A percentile compares a stretch with the other conserved stretches of the same genome.
These are phyloP conservation scores for Myxozyma udenii DNA, from an alignment of 805 yeast species.

Conservation along the genomic window DNA sequence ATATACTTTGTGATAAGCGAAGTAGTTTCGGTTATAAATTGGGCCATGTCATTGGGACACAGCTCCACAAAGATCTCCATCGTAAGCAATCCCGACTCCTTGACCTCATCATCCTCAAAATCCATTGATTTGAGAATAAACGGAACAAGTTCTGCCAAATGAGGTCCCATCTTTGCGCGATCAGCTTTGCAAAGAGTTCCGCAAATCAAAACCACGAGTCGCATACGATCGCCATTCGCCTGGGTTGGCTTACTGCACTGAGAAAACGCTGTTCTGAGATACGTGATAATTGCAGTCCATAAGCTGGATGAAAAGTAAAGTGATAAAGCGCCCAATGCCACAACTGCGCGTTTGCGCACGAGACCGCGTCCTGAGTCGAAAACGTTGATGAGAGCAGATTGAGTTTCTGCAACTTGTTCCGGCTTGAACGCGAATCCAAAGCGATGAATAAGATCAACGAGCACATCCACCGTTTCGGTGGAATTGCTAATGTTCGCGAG, in stretches of 20 bases:
- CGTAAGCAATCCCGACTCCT: slow-evolving; percentile 50
- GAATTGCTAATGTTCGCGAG: slow-evolving; percentile 29
- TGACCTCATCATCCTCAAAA: slow-evolving; percentile 41
- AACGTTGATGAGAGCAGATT: slow-evolving; percentile 39
- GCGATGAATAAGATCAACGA: slow-evolving; percentile 53
- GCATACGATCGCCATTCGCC: slow-evolving; percentile 17
- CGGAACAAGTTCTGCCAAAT: slow-evolving; percentile 19
- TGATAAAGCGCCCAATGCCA: slow-evolving; percentile 48
- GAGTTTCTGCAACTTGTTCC: slow-evolving; percentile 39
- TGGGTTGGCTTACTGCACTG: neutral
- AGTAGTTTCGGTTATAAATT: slow-evolving; percentile 36
- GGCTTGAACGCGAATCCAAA: slow-evolving; percentile 46
- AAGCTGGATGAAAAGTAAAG: slow-evolving; percentile 34
- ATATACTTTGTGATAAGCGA: slow-evolving; percentile 38
- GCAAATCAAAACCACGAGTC: slow-evolving; percentile 21
- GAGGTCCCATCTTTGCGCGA: slow-evolving; percentile 28
- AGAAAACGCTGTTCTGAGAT: slow-evolving; percentile 12
- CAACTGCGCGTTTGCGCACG: slow-evolving; percentile 51
- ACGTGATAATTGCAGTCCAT: slow-evolving; percentile 31
- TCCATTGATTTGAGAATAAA: slow-evolving; percentile 34
- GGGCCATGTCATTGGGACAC: slow-evolving; percentile 38
- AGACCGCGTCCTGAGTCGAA: slow-evolving; percentile 46
- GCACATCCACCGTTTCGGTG: slow-evolving; percentile 60
- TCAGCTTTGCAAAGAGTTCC: slow-evolving; percentile 35
- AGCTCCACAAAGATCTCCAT: slow-evolving; percentile 45